Base-by-base conservation (phyloP, 192 early-diverging fungal genomes). In the Obelidium mucronatum region DNA sequence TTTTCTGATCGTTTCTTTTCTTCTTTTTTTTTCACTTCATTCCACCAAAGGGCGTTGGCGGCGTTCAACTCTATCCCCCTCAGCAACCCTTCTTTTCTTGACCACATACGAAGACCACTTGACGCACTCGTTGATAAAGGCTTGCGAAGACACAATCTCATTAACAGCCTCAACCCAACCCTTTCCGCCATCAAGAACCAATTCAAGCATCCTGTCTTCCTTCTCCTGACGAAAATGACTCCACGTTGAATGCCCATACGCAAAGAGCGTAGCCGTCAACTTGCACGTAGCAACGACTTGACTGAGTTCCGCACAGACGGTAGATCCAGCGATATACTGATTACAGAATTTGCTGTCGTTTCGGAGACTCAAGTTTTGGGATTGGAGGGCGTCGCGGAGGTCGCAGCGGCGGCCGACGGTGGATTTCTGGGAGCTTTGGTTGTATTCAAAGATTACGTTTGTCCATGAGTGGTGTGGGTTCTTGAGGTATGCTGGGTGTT, bases 321-420 rank as follows among this genome's bases (percentile, higher is more conserved):
- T 6, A n/a, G n/a, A n/a, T 33, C 61, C 61, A 33, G 11, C 11
- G 34, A 63, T 33, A 35, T 37, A 63, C 34, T 63, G 11, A 13
- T 63, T 35, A 33, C 61, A 63, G 61, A 63, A 63, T 19, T 22
- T 30, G 35, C 34, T 37, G 24, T 63, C 61, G 36, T 63, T 36
- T 4, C 61, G 61, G 19, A 63, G 61, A 19, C 11, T 63, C 13
- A 58, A 8, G 22, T 31, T 31, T 58, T 58, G 55, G 17, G 6
- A 8, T 24, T 58, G 17, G 24, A 58, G 30, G 17, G 55, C 55
- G 8, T 58, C 30, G 24, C 55, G 55, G 55, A 58, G 55, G 5
- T 22, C 55, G 55, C 11, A 24, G 55, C 55, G 55, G 30, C 55
- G 55, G 8, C 30, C 55, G 24, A 58, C 24, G 26, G 13, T 58